Evolutionary conservation across 2,329 filamentous ascomycete genomes (phyloP).

Genomic region (Fusarium ramigenum): DNA sequence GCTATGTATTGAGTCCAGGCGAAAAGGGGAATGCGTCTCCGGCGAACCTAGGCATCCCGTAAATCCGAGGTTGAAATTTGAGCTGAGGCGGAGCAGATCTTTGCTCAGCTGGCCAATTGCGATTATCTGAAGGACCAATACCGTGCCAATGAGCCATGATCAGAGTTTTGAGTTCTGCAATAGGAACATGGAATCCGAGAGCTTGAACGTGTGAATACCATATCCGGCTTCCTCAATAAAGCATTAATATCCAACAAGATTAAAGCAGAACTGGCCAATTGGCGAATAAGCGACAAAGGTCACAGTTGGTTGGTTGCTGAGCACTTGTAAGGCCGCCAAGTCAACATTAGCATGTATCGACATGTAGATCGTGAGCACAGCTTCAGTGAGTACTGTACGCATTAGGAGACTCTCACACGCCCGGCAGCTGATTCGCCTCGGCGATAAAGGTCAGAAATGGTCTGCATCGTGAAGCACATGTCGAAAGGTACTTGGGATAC

Average conservation of each 20-base stretch:
- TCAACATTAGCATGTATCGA: not conserved
- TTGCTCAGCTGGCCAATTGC: not conserved
- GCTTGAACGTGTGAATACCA: not conserved
- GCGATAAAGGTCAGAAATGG: not conserved
- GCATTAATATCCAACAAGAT: not conserved
- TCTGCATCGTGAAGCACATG: slow-evolving; percentile 11
- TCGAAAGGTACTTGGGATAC: slow-evolving; percentile 3
- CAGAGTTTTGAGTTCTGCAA: not conserved
- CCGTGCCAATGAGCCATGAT: not conserved
- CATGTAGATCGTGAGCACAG: slow-evolving; percentile 10
- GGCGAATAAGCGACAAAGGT: slow-evolving; percentile 13
- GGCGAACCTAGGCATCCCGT: slow-evolving; percentile 7
- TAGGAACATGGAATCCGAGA: not conserved
- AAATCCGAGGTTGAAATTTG: not conserved
- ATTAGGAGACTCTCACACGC: not conserved
- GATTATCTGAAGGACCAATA: not conserved
- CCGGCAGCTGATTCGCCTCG: not conserved
- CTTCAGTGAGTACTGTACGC: not conserved
- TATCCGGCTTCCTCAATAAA: not conserved
- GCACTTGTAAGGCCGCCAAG: not conserved
- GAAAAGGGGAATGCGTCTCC: slow-evolving; percentile 29
- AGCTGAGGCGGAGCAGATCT: slow-evolving; percentile 22
- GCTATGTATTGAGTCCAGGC: not conserved
- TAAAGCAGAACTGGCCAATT: not conserved
- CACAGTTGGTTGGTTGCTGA: not conserved